Base-by-base conservation (phyloP, 352 stramenopile species). In the Pythium diclinum region DNA sequence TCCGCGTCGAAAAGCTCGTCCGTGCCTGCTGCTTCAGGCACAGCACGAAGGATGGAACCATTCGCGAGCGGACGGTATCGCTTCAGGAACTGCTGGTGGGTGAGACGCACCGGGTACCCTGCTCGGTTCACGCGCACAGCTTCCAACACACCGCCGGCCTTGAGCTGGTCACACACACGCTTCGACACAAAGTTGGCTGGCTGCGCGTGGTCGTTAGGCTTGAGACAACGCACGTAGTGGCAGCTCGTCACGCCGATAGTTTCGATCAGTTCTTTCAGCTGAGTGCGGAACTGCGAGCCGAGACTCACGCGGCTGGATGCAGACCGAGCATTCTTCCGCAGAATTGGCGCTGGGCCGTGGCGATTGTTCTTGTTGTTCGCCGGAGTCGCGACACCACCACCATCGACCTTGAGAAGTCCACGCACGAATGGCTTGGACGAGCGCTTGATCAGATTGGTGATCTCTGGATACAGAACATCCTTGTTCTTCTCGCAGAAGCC, bases 151-250 rank as follows among this genome's bases (percentile, higher is more conserved):
- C 98, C 98, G 68, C 96, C 96, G 51, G 98, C 99, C 62, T 94
- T 90, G 3, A 99, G 73, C 78, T 99, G 97, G 66, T 99, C 96
- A 38, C 96, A 97, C 11, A 98, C 81, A 38, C 96, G 83, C 67
- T 97, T 94, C 14, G 95, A 62, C 32, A 90, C 86, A 67, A 99
- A 87, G 33, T 76, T 56, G 21, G 75, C 78, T 1, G 85, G 64
- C 52, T 97, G 92, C 11, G 98, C 94, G 14, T 92, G 80, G 74
- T 99, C 97, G 72, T 99, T 99, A 0, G 97, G 97, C 78, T 99
- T 99, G 44, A 99, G 87, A 75, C 97, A 99, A n/a, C 97, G 87
- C 25, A 99, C 95, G 75, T 99, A 99, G 69, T 99, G 96, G 30
- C 96, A 97, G 62, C 92, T 85, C 0, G 95, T 99, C 14, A 85